A percentile compares a stretch with the other conserved stretches of the same genome.
Evolutionary conservation across 2,329 filamentous ascomycete genomes (phyloP).

Genomic region (Aspergillus costaricaensis): DNA sequence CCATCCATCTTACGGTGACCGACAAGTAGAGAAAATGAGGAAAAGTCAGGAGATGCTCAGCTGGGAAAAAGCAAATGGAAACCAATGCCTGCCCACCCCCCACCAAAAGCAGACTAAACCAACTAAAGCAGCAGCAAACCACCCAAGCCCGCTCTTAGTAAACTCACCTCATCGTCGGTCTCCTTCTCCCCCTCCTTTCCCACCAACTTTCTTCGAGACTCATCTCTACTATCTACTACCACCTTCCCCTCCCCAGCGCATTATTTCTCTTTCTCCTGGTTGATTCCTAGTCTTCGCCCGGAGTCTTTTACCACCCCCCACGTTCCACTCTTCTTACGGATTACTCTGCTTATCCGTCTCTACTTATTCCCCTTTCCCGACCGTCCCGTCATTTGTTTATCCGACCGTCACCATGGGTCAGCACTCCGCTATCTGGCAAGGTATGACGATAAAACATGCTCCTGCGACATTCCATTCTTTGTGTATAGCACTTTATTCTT

Average conservation of each 20-base stretch:
- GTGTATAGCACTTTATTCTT: neutral
- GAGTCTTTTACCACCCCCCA: slow-evolving; percentile 1
- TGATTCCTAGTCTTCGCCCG: neutral
- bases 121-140: neutral
- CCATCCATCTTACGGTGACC: neutral
- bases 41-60: neutral
- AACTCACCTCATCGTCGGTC: slow-evolving; percentile 13
- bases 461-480: neutral
- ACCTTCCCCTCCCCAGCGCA: neutral
- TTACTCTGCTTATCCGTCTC: slow-evolving; percentile 10
- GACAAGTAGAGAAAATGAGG: neutral
- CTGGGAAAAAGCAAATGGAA: too few species aligned
- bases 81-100: neutral
- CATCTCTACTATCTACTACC: neutral
- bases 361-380: slow-evolving; percentile 13
- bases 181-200: slow-evolving; percentile 5
- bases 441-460: slow-evolving; percentile 23
- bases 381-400: slow-evolving; percentile 20
- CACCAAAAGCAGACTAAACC: neutral
- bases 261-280: slow-evolving; percentile 4
- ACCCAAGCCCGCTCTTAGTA: neutral
- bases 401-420: slow-evolving; percentile 34
- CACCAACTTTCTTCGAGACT: neutral
- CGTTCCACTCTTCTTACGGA: slow-evolving; percentile 4
- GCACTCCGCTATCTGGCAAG: slow-evolving; percentile 42